Evolutionary conservation across 805 yeast genomes (phyloP).

Genomic region (Millerago galiae): DNA sequence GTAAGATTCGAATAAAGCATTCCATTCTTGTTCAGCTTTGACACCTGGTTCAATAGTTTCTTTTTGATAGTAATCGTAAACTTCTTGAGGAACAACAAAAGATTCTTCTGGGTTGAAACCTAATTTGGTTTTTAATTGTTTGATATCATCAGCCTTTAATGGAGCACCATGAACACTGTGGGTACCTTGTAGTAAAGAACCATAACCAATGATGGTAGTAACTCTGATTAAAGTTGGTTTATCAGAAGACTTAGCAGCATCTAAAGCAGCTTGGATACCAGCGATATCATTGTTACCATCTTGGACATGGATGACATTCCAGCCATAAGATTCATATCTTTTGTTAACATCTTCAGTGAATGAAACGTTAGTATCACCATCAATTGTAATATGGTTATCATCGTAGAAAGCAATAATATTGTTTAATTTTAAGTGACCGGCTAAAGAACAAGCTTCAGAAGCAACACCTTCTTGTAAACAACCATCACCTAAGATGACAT

Average conservation of each 20-base stretch:
- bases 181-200: slow-evolving; percentile 80
- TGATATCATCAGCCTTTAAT: slow-evolving; percentile 86
- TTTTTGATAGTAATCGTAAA: slow-evolving; percentile 58
- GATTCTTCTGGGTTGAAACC: slow-evolving; percentile 85
- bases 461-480: slow-evolving; percentile 98
- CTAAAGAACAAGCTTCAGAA: slow-evolving; percentile 88
- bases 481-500: slow-evolving; percentile 89
- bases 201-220: slow-evolving; percentile 90
- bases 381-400: slow-evolving; percentile 94
- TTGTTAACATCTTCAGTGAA: slow-evolving; percentile 87
- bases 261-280: slow-evolving; percentile 69
- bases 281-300: slow-evolving; percentile 77
- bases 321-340: slow-evolving; percentile 89
- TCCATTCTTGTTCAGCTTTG: slow-evolving; percentile 71
- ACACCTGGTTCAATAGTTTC: slow-evolving; percentile 55
- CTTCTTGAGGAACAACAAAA: slow-evolving; percentile 79
- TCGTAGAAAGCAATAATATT: slow-evolving; percentile 94
- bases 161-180: slow-evolving; percentile 96
- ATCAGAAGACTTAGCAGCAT: slow-evolving; percentile 70
- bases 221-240: slow-evolving; percentile 90
- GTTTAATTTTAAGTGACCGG: slow-evolving; percentile 92
- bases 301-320: slow-evolving; percentile 76
- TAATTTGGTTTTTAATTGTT: slow-evolving; percentile 72
- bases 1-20: slow-evolving; percentile 55
- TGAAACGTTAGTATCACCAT: slow-evolving; percentile 83